These are phyloP conservation scores for Incumbomyces delicatus DNA, from an alignment of 2,329 filamentous ascomycete species.

Conservation along the genomic window DNA sequence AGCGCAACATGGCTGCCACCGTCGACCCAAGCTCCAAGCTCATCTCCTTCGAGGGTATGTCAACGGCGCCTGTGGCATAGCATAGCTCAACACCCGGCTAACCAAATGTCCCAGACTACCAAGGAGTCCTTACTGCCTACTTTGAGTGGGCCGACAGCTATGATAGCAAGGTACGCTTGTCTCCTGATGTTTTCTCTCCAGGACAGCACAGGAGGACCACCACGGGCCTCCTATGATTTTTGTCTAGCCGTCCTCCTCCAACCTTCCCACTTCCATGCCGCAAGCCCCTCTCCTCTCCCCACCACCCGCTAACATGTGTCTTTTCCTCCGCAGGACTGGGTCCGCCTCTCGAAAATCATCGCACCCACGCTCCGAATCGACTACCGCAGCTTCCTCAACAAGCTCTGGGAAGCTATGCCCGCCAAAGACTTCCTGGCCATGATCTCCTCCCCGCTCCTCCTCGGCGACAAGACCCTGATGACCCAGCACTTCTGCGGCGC, in stretches of 20 bases:
- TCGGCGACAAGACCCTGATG: conserved; percentile 52
- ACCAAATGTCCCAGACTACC: conserved; percentile 14
- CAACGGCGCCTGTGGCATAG: no score
- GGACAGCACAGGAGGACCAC: no score
- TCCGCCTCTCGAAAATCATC: conserved; percentile 31
- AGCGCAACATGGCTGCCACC: conserved; percentile 9
- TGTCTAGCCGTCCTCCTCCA: neutral
- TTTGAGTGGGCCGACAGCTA: conserved; percentile 39
- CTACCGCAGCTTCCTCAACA: conserved; percentile 56
- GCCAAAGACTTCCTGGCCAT: conserved; percentile 53
- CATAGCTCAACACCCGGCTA: no score
- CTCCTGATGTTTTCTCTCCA: neutral
- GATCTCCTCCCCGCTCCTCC: conserved; percentile 46
- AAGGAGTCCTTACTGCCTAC: conserved; percentile 19
- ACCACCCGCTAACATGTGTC: conserved; percentile 1
- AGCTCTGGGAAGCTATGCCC: conserved; percentile 52
- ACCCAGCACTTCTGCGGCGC: conserved; percentile 53
- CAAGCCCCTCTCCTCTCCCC: no score
- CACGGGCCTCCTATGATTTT: no score
- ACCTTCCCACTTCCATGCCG: neutral
- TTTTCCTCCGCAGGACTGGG: conserved; percentile 35
- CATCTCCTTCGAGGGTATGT: conserved; percentile 18
- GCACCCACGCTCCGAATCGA: conserved; percentile 53
- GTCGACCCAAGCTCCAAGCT: conserved; percentile 11
- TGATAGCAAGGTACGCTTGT: conserved; percentile 30